Conservation (phyloP, 768 basidiomycete genomes). For the Rhizopogon rudus region DNA sequence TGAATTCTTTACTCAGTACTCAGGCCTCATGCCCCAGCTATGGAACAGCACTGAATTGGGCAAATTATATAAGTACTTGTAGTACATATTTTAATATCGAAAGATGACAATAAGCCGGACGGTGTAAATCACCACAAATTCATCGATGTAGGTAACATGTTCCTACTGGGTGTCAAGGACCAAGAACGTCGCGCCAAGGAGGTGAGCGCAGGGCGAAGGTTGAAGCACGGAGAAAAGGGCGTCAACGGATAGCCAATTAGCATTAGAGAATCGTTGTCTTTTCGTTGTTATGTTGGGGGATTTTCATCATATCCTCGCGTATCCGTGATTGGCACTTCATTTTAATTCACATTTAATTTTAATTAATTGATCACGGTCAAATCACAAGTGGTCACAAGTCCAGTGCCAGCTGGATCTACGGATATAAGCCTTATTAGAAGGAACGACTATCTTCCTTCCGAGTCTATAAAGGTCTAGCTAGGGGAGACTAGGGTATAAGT, state of each 20-base stretch:
- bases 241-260: neutral
- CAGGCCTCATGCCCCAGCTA: no score
- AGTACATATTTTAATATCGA: no score
- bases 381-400: no score
- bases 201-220: constrained; percentile 41
- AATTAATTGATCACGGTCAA: neutral
- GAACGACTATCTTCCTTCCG: no score
- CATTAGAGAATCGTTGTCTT: neutral
- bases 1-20: no score
- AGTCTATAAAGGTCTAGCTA: no score
- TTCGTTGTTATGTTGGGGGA: neutral
- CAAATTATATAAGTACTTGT: no score
- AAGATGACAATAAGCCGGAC: neutral
- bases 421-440: no score
- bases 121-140: constrained; percentile 34
- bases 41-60: no score
- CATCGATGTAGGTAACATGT: constrained; percentile 70
- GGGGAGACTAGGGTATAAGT: neutral
- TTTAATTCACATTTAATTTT: neutral
- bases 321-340: no score
- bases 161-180: constrained; percentile 49
- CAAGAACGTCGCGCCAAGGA: constrained; percentile 44
- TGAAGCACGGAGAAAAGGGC: constrained; percentile 23
- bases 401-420: neutral
- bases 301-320: no score